A percentile compares a stretch with the other conserved stretches of the same genome.
Conservation (phyloP, 108 stramenopile species). For the Skeletonema menzelii region DNA sequence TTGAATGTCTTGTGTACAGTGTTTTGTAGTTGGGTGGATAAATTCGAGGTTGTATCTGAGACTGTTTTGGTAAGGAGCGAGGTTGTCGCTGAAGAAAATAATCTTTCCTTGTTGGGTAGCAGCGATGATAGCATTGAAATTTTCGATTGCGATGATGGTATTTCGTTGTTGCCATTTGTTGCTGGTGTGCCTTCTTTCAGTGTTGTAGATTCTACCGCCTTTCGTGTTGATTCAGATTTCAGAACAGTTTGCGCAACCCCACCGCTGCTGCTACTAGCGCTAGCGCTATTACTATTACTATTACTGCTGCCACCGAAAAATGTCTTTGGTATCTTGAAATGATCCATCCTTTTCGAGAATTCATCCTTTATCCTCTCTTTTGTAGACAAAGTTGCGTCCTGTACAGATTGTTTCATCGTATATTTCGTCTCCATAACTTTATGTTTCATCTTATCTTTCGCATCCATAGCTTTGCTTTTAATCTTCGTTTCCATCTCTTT, state of each 20-base stretch:
- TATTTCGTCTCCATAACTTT: not conserved
- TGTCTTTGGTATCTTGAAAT: not conserved
- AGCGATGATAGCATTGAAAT: not conserved
- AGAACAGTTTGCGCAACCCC: not conserved
- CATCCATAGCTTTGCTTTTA: not conserved
- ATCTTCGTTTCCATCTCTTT: not conserved
- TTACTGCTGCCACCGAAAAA: not conserved
- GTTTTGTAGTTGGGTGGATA: constrained; percentile 15
- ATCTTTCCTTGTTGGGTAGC: not conserved
- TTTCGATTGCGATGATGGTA: not conserved
- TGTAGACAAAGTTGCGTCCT: not conserved
- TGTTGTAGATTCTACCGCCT: not conserved
- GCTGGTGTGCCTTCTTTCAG: not conserved
- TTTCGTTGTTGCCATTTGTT: not conserved
- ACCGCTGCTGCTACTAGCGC: not conserved
- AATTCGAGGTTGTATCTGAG: constrained; percentile 2
- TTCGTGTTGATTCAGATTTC: not conserved
- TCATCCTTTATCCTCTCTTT: constrained; percentile 9
- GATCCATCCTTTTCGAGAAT: not conserved
- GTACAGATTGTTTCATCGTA: not conserved
- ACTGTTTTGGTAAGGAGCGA: constrained; percentile 1
- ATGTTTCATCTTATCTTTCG: not conserved
- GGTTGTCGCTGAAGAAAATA: not conserved
- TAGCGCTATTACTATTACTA: not conserved
- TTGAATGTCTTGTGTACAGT: constrained; percentile 21